phyloP scores from a whole-genome alignment of 441 rosid species.

The Hypseocharis bilobata region DNA sequence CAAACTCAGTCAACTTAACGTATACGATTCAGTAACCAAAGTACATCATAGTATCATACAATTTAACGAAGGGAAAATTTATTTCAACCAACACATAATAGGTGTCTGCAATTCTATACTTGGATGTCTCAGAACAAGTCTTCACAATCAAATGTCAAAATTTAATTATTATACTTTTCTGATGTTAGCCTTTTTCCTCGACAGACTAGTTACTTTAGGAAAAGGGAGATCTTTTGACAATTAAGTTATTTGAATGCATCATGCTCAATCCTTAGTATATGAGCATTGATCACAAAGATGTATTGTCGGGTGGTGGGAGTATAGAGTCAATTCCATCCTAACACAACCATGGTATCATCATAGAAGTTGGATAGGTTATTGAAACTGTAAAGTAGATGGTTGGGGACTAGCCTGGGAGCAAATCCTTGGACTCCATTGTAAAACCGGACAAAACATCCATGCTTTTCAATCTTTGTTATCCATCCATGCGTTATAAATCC shows the following conservation, averaged over 20 bases:
- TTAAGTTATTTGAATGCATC: not conserved
- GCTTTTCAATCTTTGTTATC: constrained; percentile 90
- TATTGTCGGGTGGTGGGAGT: not conserved
- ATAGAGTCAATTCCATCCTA: not conserved
- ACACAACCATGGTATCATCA: not conserved
- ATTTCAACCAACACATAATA: not conserved
- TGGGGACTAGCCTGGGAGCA: constrained; percentile 58
- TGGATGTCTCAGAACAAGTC: not conserved
- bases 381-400: constrained; percentile 10
- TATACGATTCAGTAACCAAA: too few relatives aligned
- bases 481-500: constrained; percentile 90
- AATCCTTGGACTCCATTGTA: constrained; percentile 98
- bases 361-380: not conserved
- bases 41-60: too few relatives aligned
- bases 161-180: too few relatives aligned
- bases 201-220: too few relatives aligned
- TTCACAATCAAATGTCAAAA: not conserved
- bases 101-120: not conserved
- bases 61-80: too few relatives aligned
- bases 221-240: not conserved
- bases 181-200: too few relatives aligned
- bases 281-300: not conserved
- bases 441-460: constrained; percentile 91
- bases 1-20: too few relatives aligned
- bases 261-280: not conserved